phyloP scores from a whole-genome alignment of 2,329 filamentous ascomycete genomes.

The Ophiosphaerella korrae region DNA sequence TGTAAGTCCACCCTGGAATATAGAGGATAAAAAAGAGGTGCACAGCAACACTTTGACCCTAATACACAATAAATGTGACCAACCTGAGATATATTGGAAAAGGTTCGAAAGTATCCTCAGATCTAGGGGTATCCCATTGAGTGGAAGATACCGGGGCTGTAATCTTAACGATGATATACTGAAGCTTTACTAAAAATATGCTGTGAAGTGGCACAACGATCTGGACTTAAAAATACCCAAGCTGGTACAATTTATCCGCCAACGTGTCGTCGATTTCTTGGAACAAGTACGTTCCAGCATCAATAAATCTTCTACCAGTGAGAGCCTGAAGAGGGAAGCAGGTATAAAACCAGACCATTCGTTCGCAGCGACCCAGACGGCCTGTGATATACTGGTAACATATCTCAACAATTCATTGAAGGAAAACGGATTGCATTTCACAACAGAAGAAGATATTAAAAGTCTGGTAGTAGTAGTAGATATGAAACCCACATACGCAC shows the following conservation, averaged over 20 bases:
- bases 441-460: conserved; percentile 11
- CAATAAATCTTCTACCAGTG: background rate
- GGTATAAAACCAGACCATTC: background rate
- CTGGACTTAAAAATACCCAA: background rate
- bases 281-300: conserved; percentile 2
- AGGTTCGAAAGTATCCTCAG: conserved; percentile 14
- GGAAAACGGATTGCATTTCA: conserved; percentile 6
- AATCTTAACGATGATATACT: conserved; percentile 17
- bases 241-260: background rate
- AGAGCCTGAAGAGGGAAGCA: conserved; percentile 4
- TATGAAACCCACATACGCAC: conserved; percentile 8
- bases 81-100: conserved; percentile 2
- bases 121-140: conserved; percentile 15
- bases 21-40: background rate
- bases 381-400: background rate
- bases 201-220: conserved; percentile 4
- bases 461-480: conserved; percentile 10
- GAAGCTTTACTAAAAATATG: background rate
- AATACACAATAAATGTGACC: background rate
- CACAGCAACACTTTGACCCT: background rate
- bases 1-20: background rate
- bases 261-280: too few relatives aligned
- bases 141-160: conserved; percentile 1
- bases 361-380: background rate
- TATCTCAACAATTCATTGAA: conserved; percentile 1